Evolutionary conservation across 2,329 filamentous ascomycete species (phyloP), one percentile per base, ranked within the genome.

Genomic region (Pseudodiploospora longispora): DNA sequence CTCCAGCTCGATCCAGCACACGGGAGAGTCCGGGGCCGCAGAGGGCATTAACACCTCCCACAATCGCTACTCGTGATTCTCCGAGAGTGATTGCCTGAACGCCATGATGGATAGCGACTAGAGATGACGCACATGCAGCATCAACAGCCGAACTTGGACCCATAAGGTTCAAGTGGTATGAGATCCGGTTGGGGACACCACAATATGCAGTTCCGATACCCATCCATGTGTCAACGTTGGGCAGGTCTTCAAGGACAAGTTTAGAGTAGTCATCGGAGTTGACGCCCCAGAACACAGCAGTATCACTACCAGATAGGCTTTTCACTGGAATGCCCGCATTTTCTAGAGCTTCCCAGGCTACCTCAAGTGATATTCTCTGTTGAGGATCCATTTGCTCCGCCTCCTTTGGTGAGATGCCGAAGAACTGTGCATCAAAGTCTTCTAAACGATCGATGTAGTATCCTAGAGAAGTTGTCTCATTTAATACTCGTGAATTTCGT

Each of bases 61-160:
- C 69, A 19, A 75, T 58, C 1, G 72, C 69, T 41, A 62, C 54
- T 27, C 54, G n/a, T 6, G 66, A 67, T 43, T 76, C 70, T 6
- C 69, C 69, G 1, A 61, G 50, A n/a, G 64, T 58, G 40, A 76
- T 52, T 46, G 64, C 68, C 55, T 75, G 70, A 51, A 65, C 69
- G 4, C 71, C 72, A 39, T 66, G 55, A 44, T 75, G 71, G 19
- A 75, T 53, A 10, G 71, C 70, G 10, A 68, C 62, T 48, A 74
- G 55, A 44, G 65, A 68, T 4, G 68, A 69, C 1, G 71, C 74
- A 50, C 71, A 76, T 6, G 70, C 72, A 4, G 72, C 74, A 46
- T 75, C 69, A 5, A 70, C 60, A 0, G 71, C 73, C 46, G 75
- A 65, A 46, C 69, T 73, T 1, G 73, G 72, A 0, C 75, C 75